Conservation (phyloP, 148 eudicot species). For the Chenopodium quinoa region DNA sequence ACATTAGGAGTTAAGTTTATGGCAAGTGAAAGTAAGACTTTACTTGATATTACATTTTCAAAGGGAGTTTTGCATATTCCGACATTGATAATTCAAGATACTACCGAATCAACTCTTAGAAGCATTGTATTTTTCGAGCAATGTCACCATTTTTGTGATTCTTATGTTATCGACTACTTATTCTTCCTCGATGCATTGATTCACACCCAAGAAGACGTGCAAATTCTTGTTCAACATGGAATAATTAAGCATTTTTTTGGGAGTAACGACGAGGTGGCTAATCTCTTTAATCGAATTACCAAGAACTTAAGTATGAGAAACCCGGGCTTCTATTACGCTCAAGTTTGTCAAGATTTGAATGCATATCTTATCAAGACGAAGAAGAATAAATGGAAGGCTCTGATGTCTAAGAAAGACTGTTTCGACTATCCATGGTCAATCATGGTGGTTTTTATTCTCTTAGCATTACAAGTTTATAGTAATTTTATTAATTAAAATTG, state of each 20-base stretch:
- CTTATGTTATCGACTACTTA: constrained; percentile 34
- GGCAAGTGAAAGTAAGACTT: background rate
- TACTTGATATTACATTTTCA: constrained; percentile 20
- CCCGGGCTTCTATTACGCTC: constrained; percentile 1
- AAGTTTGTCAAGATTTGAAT: constrained; percentile 19
- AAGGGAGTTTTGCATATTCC: constrained; percentile 29
- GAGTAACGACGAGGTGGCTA: constrained; percentile 21
- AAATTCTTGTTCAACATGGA: constrained; percentile 22
- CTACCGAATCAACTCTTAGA: constrained; percentile 17
- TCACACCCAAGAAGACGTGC: constrained; percentile 29
- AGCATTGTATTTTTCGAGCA: constrained; percentile 29
- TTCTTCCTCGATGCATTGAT: constrained; percentile 26
- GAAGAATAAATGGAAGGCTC: constrained; percentile 12
- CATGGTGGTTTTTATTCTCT: constrained; percentile 9
- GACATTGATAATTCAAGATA: constrained; percentile 6
- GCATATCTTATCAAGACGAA: background rate
- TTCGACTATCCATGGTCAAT: constrained; percentile 24
- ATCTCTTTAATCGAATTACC: constrained; percentile 16
- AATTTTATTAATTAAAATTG: background rate
- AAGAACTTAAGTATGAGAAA: background rate
- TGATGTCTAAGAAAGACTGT: constrained; percentile 4
- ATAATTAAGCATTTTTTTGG: constrained; percentile 31
- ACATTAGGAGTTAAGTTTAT: constrained; percentile 8
- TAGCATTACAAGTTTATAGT: background rate
- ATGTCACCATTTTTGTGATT: constrained; percentile 15